Evolutionary conservation across 2,329 filamentous ascomycete genomes (phyloP).

Genomic region (Davidsoniella virescens): DNA sequence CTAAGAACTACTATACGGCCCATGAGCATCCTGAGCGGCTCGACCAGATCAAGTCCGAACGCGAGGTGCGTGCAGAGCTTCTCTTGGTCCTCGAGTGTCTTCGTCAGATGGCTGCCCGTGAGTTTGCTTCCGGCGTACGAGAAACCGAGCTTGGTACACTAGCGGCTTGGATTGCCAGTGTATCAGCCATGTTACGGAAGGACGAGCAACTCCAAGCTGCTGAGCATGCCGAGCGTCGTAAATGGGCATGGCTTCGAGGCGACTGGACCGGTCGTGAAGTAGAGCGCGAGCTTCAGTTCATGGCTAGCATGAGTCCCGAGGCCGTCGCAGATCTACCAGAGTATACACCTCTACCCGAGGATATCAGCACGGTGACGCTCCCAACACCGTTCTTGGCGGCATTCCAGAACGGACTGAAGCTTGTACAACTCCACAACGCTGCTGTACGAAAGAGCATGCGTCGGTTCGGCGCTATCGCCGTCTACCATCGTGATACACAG

Average conservation of each 20-base stretch:
- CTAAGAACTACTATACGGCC: constrained; percentile 90
- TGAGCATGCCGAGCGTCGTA: constrained; percentile 52
- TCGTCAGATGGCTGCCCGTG: constrained; percentile 77
- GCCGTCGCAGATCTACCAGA: constrained; percentile 33
- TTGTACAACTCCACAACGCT: constrained; percentile 81
- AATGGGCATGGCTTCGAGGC: constrained; percentile 63
- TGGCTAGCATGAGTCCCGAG: constrained; percentile 50
- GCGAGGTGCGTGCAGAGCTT: constrained; percentile 67
- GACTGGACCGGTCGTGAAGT: constrained; percentile 63
- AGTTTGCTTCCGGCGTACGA: constrained; percentile 69
- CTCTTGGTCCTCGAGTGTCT: constrained; percentile 77
- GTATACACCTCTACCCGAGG: constrained; percentile 34
- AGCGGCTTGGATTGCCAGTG: constrained; percentile 60
- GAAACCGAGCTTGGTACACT: constrained; percentile 65
- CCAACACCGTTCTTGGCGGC: constrained; percentile 59
- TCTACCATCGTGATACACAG: constrained; percentile 77
- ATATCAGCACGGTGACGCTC: constrained; percentile 20
- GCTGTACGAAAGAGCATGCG: constrained; percentile 70
- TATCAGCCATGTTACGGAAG: constrained; percentile 57
- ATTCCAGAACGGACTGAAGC: constrained; percentile 62
- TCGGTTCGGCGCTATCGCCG: constrained; percentile 77
- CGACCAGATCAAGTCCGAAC: constrained; percentile 76
- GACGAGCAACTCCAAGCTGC: constrained; percentile 64
- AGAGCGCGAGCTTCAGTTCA: constrained; percentile 66
- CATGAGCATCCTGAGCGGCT: constrained; percentile 77